phyloP scores from a whole-genome alignment of 805 yeast genomes.

The Teunomyces lycoperdinae region DNA sequence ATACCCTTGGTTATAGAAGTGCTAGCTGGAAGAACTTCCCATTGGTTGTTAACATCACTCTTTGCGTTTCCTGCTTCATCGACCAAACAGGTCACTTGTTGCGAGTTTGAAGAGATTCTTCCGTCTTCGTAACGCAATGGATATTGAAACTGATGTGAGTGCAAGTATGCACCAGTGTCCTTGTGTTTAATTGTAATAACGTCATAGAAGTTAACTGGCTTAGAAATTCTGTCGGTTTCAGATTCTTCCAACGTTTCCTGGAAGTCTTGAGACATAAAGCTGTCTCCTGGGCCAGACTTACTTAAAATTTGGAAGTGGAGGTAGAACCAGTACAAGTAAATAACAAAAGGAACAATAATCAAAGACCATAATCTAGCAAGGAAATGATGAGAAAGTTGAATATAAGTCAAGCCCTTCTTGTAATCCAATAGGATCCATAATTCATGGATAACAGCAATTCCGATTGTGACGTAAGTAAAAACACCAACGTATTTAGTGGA shows the following conservation, averaged over 20 bases:
- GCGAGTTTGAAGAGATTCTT: slow-evolving; percentile 89
- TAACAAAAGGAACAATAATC: slow-evolving; percentile 73
- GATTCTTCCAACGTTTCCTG: slow-evolving; percentile 91
- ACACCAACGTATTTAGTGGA: slow-evolving; percentile 96
- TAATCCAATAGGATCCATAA: slow-evolving; percentile 84
- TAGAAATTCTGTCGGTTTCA: slow-evolving; percentile 66
- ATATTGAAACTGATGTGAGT: slow-evolving; percentile 73
- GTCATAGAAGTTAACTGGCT: slow-evolving; percentile 73
- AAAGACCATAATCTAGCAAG: slow-evolving; percentile 68
- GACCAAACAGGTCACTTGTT: slow-evolving; percentile 79
- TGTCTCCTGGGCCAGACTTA: slow-evolving; percentile 94
- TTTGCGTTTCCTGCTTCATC: slow-evolving; percentile 30
- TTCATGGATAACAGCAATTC: slow-evolving; percentile 80
- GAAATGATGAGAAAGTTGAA: slow-evolving; percentile 64
- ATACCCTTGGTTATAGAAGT: slow-evolving; percentile 4
- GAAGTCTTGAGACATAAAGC: slow-evolving; percentile 91
- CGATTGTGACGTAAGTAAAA: slow-evolving; percentile 84
- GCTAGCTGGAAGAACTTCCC: slow-evolving; percentile 76
- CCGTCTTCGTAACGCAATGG: slow-evolving; percentile 97
- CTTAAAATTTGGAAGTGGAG: slow-evolving; percentile 79
- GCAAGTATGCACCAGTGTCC: slow-evolving; percentile 74
- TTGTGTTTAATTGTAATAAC: slow-evolving; percentile 74
- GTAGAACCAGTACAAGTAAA: slow-evolving; percentile 88
- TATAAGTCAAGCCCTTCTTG: slow-evolving; percentile 59
- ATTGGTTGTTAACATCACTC: slow-evolving; percentile 66